Percentiles rank a stretch among this genome's conserved stretches.
Evolutionary conservation across 2,329 filamentous ascomycete species (phyloP).

Genomic region (Apiospora marii): DNA sequence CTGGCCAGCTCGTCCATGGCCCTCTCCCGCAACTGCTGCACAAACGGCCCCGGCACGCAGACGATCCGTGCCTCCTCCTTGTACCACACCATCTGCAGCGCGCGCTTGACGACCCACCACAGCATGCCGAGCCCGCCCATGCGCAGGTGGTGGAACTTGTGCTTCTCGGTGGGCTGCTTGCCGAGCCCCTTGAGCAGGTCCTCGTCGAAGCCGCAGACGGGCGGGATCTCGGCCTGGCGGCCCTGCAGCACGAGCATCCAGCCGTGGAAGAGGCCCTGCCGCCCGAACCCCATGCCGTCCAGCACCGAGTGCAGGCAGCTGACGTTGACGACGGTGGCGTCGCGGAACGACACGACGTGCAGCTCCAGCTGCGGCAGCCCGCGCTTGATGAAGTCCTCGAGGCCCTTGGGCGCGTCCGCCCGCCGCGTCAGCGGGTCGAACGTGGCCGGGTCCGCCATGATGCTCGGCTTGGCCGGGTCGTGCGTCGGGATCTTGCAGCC

Average conservation of each 20-base stretch:
- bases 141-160: neutral
- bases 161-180: neutral
- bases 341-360: slow-evolving; percentile 1
- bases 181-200: neutral
- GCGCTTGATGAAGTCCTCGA: neutral
- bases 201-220: slow-evolving; percentile 2
- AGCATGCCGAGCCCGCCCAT: neutral
- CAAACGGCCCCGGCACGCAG: slow-evolving; percentile 44
- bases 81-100: neutral
- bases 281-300: neutral
- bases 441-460: neutral
- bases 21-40: slow-evolving; percentile 39
- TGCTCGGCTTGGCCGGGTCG: neutral
- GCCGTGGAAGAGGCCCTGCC: neutral
- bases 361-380: slow-evolving; percentile 9
- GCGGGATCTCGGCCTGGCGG: slow-evolving; percentile 8
- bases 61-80: slow-evolving; percentile 44
- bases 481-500: slow-evolving; percentile 4
- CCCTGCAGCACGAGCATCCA: slow-evolving; percentile 12
- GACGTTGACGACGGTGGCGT: slow-evolving; percentile 6
- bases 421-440: neutral
- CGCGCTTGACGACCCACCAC: neutral
- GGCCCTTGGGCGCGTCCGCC: neutral
- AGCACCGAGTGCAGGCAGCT: slow-evolving; percentile 4
- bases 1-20: slow-evolving; percentile 41